Conservation (phyloP, 2,329 filamentous ascomycete species). For the Scopulariopsis brevicaulis region DNA sequence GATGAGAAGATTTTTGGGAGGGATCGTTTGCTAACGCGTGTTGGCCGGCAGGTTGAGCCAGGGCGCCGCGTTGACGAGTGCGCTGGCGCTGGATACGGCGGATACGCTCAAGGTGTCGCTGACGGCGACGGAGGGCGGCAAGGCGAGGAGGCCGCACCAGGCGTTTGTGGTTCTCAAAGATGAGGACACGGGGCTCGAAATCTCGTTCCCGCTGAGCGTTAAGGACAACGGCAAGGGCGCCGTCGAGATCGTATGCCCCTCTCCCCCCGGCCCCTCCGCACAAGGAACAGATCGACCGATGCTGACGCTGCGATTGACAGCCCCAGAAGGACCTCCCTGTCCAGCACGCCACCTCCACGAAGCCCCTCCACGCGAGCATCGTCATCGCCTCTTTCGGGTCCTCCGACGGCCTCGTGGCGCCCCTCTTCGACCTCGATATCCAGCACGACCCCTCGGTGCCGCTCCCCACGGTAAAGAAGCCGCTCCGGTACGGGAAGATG, state of each 20-base stretch:
- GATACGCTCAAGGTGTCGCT: slow-evolving; percentile 75
- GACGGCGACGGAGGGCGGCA: slow-evolving; percentile 69
- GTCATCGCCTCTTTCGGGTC: slow-evolving; percentile 80
- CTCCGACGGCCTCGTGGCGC: slow-evolving; percentile 52
- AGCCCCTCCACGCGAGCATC: slow-evolving; percentile 67
- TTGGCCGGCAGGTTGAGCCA: slow-evolving; percentile 39
- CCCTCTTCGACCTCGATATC: slow-evolving; percentile 64
- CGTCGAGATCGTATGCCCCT: slow-evolving; percentile 63
- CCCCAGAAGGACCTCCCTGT: slow-evolving; percentile 79
- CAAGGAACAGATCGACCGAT: not conserved
- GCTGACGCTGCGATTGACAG: slow-evolving; percentile 31
- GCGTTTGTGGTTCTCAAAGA: slow-evolving; percentile 82
- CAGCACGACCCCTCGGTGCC: slow-evolving; percentile 50
- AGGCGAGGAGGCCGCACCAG: slow-evolving; percentile 80
- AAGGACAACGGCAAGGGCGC: slow-evolving; percentile 84
- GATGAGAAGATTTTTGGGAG: not conserved
- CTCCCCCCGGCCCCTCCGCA: not conserved
- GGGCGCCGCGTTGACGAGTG: slow-evolving; percentile 47
- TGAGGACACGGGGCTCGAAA: slow-evolving; percentile 63
- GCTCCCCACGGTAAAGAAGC: slow-evolving; percentile 48
- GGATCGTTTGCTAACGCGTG: not conserved
- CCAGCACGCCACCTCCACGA: slow-evolving; percentile 59
- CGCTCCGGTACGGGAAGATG: slow-evolving; percentile 73
- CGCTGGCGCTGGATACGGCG: slow-evolving; percentile 51
- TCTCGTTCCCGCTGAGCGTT: slow-evolving; percentile 71